phyloP scores from a whole-genome alignment of 225 moss, liverwort and hornwort genomes.

The Climacium dendroides region DNA sequence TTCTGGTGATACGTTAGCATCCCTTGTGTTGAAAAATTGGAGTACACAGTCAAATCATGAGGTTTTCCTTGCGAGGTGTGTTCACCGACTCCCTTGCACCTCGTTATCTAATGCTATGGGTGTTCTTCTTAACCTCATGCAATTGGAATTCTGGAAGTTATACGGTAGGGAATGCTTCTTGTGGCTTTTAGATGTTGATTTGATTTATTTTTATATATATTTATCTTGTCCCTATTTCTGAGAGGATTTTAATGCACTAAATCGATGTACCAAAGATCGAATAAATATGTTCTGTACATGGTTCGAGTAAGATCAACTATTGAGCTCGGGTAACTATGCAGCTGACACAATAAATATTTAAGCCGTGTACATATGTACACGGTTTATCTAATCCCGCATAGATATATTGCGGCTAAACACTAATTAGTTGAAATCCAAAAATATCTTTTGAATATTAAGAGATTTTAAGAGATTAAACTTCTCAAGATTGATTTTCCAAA shows the following conservation, averaged over 20 bases:
- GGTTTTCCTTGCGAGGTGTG: slow-evolving; percentile 10
- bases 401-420: neutral
- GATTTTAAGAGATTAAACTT: neutral
- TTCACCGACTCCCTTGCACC: neutral
- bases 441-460: neutral
- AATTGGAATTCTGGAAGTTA: neutral
- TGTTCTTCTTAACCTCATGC: neutral
- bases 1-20: slow-evolving; percentile 23
- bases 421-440: neutral
- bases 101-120: neutral
- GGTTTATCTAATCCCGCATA: neutral
- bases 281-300: neutral
- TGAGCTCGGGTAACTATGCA: neutral
- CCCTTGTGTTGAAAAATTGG: slow-evolving; percentile 23
- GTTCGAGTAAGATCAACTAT: neutral
- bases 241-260: neutral
- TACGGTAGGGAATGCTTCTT: neutral
- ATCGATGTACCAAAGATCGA: neutral
- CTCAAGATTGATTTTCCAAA: neutral
- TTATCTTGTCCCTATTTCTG: neutral
- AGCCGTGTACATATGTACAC: neutral
- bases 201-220: neutral
- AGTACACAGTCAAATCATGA: neutral
- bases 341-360: neutral
- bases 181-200: neutral